These are phyloP conservation scores for Tuctoria greenei DNA, from an alignment of 176 grass and related monocot genomes.

Conservation along the genomic window DNA sequence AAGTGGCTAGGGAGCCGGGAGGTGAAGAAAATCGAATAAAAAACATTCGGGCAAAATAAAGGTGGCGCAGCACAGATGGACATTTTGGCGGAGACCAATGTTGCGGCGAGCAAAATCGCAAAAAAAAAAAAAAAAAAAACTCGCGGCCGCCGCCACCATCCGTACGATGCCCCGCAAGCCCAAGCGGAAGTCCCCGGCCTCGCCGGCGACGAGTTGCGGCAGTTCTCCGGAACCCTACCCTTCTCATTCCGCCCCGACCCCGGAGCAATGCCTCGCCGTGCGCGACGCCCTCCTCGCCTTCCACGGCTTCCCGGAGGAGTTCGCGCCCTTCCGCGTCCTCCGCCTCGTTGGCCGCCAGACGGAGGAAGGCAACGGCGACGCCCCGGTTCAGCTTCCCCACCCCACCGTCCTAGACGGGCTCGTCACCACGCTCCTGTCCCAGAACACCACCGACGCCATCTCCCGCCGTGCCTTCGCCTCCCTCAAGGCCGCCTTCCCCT, in stretches of 20 bases:
- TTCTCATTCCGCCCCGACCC: slow-evolving; percentile 43
- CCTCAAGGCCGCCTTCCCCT: slow-evolving; percentile 68
- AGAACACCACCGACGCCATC: slow-evolving; percentile 90
- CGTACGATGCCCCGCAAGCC: slow-evolving; percentile 65
- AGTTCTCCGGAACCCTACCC: slow-evolving; percentile 53
- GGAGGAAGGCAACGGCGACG: background rate
- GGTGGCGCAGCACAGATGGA: too few species aligned
- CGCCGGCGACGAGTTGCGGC: background rate
- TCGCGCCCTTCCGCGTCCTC: slow-evolving; percentile 53
- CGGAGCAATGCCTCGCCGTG: slow-evolving; percentile 64
- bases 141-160: background rate
- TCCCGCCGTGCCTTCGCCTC: slow-evolving; percentile 69
- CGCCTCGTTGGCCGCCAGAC: slow-evolving; percentile 34
- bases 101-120: too few species aligned
- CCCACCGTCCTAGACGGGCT: slow-evolving; percentile 73
- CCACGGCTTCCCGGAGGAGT: slow-evolving; percentile 89
- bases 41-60: too few species aligned
- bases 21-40: too few species aligned
- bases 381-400: background rate
- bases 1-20: too few species aligned
- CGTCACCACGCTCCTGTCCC: slow-evolving; percentile 74
- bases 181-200: slow-evolving; percentile 41
- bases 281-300: slow-evolving; percentile 70
- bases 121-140: too few species aligned
- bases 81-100: too few species aligned